Evolutionary conservation across 805 yeast genomes (phyloP), one percentile per base, ranked within the genome.

Genomic region (Candida boidinii): DNA sequence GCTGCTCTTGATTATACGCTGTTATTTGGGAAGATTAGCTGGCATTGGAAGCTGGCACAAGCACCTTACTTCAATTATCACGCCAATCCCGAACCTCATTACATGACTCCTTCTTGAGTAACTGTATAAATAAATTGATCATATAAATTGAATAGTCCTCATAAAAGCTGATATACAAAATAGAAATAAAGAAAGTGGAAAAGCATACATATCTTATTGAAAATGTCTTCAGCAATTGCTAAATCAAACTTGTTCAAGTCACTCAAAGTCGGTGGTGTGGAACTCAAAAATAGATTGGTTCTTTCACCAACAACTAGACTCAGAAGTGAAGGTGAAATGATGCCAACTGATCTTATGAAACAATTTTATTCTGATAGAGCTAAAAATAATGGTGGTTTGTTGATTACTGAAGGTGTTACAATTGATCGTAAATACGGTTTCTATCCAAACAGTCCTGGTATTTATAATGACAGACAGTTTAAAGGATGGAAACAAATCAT

Each of bases 331-430:
- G 46, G 44, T 4, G 66, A 60, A 19, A 56, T 53, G 36, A 38
- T 43, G 9, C 73, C 76, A 10, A 53, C 62, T 4, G 70, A 67
- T 17, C 55, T 68, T 38, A 58, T 63, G 33, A 48, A 51, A 7
- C 60, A 65, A 38, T 74, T 76, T 50, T 79, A 78, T 45, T 54
- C 45, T 18, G 73, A 73, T 46, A 64, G 81, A 45, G 63, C 82
- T 0, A 46, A 56, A 29, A 53, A 53, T 29, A 65, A 68, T 9
- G 82, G 82, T 14, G 64, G 80, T n/a, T 52, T 80, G 39, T 41
- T 78, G 21, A 66, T 74, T 41, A 55, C 79, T 9, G 87, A 79
- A 49, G 85, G 75, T 11, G 66, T 79, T 2, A 64, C 61, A 44
- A 63, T 65, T n/a, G 54, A 72, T 11, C 46, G 56, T 2, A 34